Evolutionary conservation across 371 early-diverging fungal genomes (phyloP).

Genomic region (Dinochytrium kinnereticum): DNA sequence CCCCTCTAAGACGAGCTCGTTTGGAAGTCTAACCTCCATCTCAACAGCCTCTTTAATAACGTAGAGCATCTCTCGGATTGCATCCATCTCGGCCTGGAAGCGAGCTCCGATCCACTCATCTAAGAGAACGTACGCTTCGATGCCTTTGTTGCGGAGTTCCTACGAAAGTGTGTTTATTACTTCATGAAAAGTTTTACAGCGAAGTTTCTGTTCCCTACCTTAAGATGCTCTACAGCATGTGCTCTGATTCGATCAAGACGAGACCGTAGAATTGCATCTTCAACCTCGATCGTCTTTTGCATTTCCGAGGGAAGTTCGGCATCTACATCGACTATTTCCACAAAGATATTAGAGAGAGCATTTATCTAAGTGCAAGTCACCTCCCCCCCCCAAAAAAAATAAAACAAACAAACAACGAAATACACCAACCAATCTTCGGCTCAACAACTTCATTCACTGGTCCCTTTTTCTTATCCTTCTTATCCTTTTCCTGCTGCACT

Average conservation of each 20-base stretch:
- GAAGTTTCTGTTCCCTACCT: too few species aligned
- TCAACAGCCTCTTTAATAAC: conserved; percentile 62
- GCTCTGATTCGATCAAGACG: conserved; percentile 49
- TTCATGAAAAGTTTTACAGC: conserved; percentile 27
- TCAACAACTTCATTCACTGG: conserved; percentile 27
- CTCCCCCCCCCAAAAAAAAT: too few species aligned
- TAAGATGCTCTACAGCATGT: conserved; percentile 46
- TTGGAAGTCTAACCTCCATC: conserved; percentile 53
- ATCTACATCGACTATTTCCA: conserved; percentile 35
- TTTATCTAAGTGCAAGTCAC: too few species aligned
- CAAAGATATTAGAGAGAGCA: neutral
- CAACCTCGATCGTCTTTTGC: conserved; percentile 44
- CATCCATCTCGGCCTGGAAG: conserved; percentile 60
- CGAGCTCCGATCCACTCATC: conserved; percentile 56
- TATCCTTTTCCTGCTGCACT: conserved; percentile 40
- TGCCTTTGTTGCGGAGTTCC: conserved; percentile 53
- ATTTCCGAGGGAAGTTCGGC: conserved; percentile 47
- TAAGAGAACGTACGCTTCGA: conserved; percentile 52
- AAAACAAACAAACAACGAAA: neutral
- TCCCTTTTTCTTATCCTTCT: conserved; percentile 47
- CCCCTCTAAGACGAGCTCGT: conserved; percentile 53
- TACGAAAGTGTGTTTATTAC: conserved; percentile 20
- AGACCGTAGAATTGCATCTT: conserved; percentile 45
- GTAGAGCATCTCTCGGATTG: conserved; percentile 51
- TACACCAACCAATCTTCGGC: conserved; percentile 35